phyloP scores from a whole-genome alignment of 306 rosid genomes.

The Coriaria nepalensis region DNA sequence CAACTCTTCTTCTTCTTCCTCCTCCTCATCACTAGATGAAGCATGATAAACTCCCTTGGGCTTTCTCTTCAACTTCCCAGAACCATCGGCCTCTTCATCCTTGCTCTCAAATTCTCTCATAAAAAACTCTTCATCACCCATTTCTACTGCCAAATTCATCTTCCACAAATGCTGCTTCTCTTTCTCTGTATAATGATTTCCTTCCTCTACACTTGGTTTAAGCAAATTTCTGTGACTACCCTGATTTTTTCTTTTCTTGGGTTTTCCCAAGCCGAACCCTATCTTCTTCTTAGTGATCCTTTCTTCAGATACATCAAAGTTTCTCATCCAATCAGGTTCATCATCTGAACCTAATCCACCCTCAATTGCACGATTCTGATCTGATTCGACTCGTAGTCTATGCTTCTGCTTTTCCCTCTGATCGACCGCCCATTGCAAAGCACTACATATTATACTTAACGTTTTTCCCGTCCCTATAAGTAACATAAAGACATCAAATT shows the following conservation, averaged over 20 bases:
- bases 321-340: slow-evolving; percentile 90
- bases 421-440: slow-evolving; percentile 83
- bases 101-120: slow-evolving; percentile 75
- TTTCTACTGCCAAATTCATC: slow-evolving; percentile 24
- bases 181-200: slow-evolving; percentile 18
- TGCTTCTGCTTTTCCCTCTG: slow-evolving; percentile 26
- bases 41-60: slow-evolving; percentile 18
- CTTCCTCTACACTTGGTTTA: slow-evolving; percentile 11
- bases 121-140: slow-evolving; percentile 59
- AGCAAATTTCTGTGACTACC: slow-evolving; percentile 22
- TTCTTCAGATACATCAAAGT: slow-evolving; percentile 33
- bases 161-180: slow-evolving; percentile 18
- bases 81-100: slow-evolving; percentile 31
- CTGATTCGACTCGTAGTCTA: slow-evolving; percentile 16
- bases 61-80: slow-evolving; percentile 49
- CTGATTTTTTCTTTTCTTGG: slow-evolving; percentile 13
- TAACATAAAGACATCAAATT: slow-evolving; percentile 9
- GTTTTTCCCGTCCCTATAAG: slow-evolving; percentile 84
- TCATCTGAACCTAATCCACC: slow-evolving; percentile 40
- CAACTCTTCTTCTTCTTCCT: slow-evolving; percentile 26
- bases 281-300: slow-evolving; percentile 22
- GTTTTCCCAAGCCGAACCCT: slow-evolving; percentile 20
- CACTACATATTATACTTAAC: slow-evolving; percentile 77
- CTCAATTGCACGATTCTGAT: slow-evolving; percentile 13
- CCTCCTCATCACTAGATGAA: slow-evolving; percentile 67